Conservation (phyloP, 2,329 filamentous ascomycete species). For the Calycina herbarum region DNA sequence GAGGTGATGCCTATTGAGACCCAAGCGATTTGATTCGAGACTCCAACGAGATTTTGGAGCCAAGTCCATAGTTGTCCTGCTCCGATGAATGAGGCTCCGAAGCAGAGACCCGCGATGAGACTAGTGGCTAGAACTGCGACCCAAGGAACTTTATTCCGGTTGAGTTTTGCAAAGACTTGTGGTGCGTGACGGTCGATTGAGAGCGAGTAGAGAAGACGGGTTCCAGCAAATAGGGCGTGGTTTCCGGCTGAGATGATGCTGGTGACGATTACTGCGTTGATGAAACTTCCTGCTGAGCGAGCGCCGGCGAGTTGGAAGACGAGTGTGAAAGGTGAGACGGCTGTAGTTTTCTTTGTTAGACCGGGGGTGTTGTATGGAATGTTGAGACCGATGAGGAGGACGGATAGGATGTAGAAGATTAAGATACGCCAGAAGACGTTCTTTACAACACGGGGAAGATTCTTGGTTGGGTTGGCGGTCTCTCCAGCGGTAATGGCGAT, state of each 20-base stretch:
- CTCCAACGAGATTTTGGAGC: conserved; percentile 67
- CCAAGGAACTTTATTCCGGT: conserved; percentile 52
- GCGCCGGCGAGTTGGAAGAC: conserved; percentile 61
- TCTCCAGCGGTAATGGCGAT: conserved; percentile 68
- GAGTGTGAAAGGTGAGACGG: conserved; percentile 58
- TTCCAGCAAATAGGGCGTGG: conserved; percentile 57
- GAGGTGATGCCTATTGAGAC: conserved; percentile 64
- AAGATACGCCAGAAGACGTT: conserved; percentile 63
- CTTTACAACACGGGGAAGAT: conserved; percentile 61
- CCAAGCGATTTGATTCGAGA: conserved; percentile 68
- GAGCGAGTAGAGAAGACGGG: conserved; percentile 57
- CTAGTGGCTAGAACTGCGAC: conserved; percentile 55
- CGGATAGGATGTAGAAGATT: conserved; percentile 49
- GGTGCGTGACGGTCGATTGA: conserved; percentile 58
- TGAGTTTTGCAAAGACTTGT: conserved; percentile 50
- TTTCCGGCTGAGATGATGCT: conserved; percentile 59
- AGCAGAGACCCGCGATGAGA: conserved; percentile 57
- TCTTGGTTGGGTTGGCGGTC: conserved; percentile 61
- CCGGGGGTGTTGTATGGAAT: conserved; percentile 55
- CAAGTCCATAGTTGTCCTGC: conserved; percentile 66
- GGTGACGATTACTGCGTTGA: conserved; percentile 62
- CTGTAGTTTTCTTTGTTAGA: conserved; percentile 44
- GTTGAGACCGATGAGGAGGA: conserved; percentile 58
- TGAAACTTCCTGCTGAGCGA: conserved; percentile 54
- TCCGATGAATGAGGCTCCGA: conserved; percentile 65